A percentile compares a stretch with the other conserved stretches of the same genome.
Conservation (phyloP, 768 basidiomycete species). For the Holtermannia corniformis region DNA sequence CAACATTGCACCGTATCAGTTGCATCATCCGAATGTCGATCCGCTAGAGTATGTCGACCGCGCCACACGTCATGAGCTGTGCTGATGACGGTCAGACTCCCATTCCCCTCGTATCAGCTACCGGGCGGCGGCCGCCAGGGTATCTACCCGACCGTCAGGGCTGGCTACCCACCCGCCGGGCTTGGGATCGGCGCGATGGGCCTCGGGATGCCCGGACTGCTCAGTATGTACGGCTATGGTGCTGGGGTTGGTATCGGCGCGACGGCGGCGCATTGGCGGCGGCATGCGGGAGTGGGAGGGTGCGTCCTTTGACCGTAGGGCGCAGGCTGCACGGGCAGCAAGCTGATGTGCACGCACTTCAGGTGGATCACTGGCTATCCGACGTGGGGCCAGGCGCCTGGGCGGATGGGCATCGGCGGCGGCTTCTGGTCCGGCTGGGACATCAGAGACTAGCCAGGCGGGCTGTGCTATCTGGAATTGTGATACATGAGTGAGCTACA, state of each 20-base stretch:
- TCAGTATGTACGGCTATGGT: background rate
- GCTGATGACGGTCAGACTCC: background rate
- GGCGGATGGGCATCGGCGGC: background rate
- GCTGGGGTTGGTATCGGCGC: background rate
- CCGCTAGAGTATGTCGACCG: background rate
- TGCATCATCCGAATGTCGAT: background rate
- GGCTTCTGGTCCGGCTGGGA: background rate
- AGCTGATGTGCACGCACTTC: background rate
- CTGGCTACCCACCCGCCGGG: background rate
- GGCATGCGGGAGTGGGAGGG: background rate
- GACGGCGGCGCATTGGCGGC: background rate
- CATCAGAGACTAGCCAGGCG: background rate
- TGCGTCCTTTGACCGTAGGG: background rate
- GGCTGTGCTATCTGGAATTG: no score
- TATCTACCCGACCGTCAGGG: background rate
- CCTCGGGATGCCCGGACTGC: background rate
- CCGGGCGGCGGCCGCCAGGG: background rate
- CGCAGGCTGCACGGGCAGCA: no score
- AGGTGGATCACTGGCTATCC: background rate
- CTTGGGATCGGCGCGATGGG: background rate
- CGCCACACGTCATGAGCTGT: background rate
- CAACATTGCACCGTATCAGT: background rate
- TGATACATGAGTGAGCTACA: no score
- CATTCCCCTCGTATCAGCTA: background rate
- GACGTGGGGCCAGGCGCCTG: background rate